Evolutionary conservation across 495 filamentous ascomycete genomes (phyloP), one percentile per base, ranked within the genome.

Genomic region (Neurospora sublineolata): DNA sequence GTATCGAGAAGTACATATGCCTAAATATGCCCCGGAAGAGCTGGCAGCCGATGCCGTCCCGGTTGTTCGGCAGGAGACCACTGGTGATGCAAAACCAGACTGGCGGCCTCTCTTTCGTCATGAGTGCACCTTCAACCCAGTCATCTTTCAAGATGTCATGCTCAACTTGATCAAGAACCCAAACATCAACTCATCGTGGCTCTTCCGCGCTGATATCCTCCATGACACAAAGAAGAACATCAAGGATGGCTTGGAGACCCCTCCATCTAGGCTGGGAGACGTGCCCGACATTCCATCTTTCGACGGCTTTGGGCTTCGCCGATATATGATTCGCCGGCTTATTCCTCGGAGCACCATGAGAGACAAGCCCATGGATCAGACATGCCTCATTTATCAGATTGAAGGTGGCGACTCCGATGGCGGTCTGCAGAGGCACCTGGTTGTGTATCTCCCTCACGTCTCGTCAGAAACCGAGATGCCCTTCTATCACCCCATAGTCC

Each of bases 201-300:
- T 97, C 3, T 93, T 96, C 77, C 88, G 94, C 27, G 94, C 94
- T 12, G 94, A 97, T 80, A 92, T 97, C 64, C 84, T 93, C 36
- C 84, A 91, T 74, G 75, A 82, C 80, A 60, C 74, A 72, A 73
- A 75, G 72, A 12, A 37, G 44, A 20, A 69, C 52, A 44, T 42
- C 70, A 40, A 71, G 27, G 64, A 33, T 38, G 69, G 18, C 41
- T 20, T 70, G 41, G 41, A 37, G 69, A 11, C 41, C 71, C 5
- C 74, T 78, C 39, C 74, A 73, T 71, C 73, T 27, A 36, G 52
- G n/a, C 39, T 39, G 52, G 71, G 68, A 20, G 71, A 23, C 20
- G 20, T 41, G n/a, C 40, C 44, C 3, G 38, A 39, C 8, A 37
- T 71, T 18, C 78, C 75, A 36, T 64, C 44, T 6, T 79, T 82